These are phyloP conservation scores for Pseudognaphalium luteoalbum DNA, from an alignment of 129 eudicot species.

Conservation along the genomic window DNA sequence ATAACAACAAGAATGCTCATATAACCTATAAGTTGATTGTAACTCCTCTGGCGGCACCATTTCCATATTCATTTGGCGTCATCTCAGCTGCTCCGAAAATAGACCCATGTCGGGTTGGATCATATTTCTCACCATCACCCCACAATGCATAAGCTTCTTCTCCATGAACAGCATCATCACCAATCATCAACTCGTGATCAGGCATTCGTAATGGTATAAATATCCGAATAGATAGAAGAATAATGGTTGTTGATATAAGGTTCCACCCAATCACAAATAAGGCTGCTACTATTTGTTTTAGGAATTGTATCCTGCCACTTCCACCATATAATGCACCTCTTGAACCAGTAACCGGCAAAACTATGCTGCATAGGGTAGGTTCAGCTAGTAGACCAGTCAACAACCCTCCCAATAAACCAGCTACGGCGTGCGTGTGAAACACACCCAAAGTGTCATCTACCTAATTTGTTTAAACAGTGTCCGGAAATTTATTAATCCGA, in stretches of 20 bases:
- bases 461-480: conserved; percentile 26
- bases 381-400: conserved; percentile 71
- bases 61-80: conserved; percentile 37
- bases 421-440: conserved; percentile 83
- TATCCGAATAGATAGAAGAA: conserved; percentile 45
- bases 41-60: conserved; percentile 62
- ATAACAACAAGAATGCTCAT: not conserved
- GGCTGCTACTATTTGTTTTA: conserved; percentile 72
- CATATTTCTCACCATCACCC: conserved; percentile 85
- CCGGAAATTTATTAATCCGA: too few relatives aligned
- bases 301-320: conserved; percentile 51
- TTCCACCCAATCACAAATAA: conserved; percentile 74
- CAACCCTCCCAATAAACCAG: conserved; percentile 70
- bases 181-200: conserved; percentile 64
- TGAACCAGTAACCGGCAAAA: conserved; percentile 51
- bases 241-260: conserved; percentile 53
- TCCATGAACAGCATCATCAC: conserved; percentile 85
- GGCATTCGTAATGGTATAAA: conserved; percentile 75
- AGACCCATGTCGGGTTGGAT: conserved; percentile 59
- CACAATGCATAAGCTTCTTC: conserved; percentile 85
- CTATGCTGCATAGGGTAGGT: conserved; percentile 57
- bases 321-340: conserved; percentile 78
- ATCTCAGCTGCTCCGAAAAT: conserved; percentile 38
- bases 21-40: conserved; percentile 51
- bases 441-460: conserved; percentile 83